Evolutionary conservation across 371 early-diverging fungal genomes (phyloP).

Genomic region (Chytridium lagenaria): DNA sequence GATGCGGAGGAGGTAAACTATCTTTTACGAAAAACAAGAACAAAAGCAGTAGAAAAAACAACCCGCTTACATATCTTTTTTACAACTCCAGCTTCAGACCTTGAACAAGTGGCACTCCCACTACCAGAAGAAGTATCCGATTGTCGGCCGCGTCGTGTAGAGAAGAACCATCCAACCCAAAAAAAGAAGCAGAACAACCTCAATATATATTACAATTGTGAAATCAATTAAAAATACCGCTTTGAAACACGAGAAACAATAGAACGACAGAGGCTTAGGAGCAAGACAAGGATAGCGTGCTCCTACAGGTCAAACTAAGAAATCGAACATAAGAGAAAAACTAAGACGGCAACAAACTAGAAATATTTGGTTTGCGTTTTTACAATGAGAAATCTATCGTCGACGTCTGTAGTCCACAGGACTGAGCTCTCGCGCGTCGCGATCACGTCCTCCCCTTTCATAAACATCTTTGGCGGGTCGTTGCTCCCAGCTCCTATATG

Average conservation of each 20-base stretch:
- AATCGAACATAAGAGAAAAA: not conserved
- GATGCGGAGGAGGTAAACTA: constrained; percentile 65
- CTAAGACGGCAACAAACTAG: not conserved
- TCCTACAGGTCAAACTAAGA: constrained; percentile 13
- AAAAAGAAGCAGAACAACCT: too few relatives aligned
- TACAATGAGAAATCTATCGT: not conserved
- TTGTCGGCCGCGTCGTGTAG: constrained; percentile 65
- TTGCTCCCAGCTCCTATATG: not conserved
- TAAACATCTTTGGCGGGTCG: constrained; percentile 2
- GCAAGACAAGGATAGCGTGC: too few relatives aligned
- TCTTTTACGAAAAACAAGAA: constrained; percentile 4
- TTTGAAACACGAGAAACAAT: too few relatives aligned
- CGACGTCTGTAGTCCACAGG: constrained; percentile 2
- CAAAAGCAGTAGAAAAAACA: not conserved
- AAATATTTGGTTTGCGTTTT: not conserved
- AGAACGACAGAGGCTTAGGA: too few relatives aligned
- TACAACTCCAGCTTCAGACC: constrained; percentile 59
- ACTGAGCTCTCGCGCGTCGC: not conserved
- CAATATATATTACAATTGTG: not conserved
- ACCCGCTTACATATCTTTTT: not conserved
- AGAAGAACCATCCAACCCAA: not conserved
- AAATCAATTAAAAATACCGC: not conserved
- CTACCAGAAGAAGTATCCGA: constrained; percentile 77
- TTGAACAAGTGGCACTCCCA: constrained; percentile 80
- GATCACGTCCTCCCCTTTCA: not conserved